Percentiles rank a stretch among this genome's conserved stretches.
Evolutionary conservation across 768 basidiomycete genomes (phyloP).

Genomic region (Collybia nuda): DNA sequence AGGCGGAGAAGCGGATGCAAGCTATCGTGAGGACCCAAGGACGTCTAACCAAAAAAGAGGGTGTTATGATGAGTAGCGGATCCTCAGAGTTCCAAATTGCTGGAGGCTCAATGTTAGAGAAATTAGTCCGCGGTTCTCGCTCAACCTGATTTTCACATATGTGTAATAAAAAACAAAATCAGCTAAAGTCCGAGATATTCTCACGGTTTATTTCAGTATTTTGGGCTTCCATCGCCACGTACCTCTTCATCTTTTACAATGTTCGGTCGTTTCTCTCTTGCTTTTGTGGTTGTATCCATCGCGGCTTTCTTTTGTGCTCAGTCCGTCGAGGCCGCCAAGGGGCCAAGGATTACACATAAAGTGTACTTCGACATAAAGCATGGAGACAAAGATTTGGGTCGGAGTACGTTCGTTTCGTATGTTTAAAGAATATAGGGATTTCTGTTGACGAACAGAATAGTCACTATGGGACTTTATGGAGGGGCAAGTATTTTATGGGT

Average conservation of each 20-base stretch:
- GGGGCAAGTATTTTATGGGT: conserved; percentile 49
- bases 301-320: conserved; percentile 71
- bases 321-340: conserved; percentile 78
- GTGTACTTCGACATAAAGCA: conserved; percentile 95
- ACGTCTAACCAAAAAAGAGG: conserved; percentile 75
- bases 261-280: conserved; percentile 63
- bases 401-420: conserved; percentile 47
- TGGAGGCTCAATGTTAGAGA: conserved; percentile 60
- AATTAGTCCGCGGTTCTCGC: conserved; percentile 39
- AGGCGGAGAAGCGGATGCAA: conserved; percentile 84
- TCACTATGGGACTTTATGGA: conserved; percentile 88
- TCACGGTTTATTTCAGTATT: neutral
- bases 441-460: conserved; percentile 33
- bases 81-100: conserved; percentile 80
- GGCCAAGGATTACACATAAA: conserved; percentile 88
- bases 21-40: conserved; percentile 83
- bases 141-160: neutral
- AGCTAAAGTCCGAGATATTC: neutral
- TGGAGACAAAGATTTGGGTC: conserved; percentile 83
- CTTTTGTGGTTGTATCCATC: conserved; percentile 60
- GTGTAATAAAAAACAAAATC: too few relatives aligned
- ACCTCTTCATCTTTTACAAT: conserved; percentile 34
- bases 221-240: conserved; percentile 3
- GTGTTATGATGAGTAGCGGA: conserved; percentile 67
- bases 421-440: neutral